Evolutionary conservation across 768 basidiomycete genomes (phyloP), one percentile per base, ranked within the genome.

Genomic region (Podaxis carcinomalis): DNA sequence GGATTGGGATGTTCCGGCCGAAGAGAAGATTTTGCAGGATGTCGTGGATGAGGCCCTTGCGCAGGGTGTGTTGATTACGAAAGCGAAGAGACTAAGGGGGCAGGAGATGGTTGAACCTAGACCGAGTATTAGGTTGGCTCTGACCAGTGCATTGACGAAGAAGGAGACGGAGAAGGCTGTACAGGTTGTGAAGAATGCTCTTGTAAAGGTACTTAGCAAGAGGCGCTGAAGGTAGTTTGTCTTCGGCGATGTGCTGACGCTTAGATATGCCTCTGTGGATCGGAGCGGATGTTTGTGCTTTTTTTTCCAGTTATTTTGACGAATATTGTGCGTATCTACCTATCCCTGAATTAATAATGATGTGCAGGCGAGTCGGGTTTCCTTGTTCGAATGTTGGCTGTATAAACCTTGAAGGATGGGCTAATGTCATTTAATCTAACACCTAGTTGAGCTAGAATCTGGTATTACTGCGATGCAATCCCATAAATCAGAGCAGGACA

Each of bases 101-200:
- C 95, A 97, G 74, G 96, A 99, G 79, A 76, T 84, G 64, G 77
- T 83, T 14, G 93, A 97, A 71, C 81, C 85, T 14, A 80, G 87
- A 50, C 94, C 97, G 39, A 92, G 90, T 66, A 86, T 98, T 62
- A 83, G 92, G 63, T 76, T 98, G n/a, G 88, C 89, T 23, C 75
- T 95, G 63, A 88, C 84, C 4, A 83, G 87, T 13, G 93, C 86
- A 13, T 72, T 98, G 65, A 87, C 87, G 25, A 89, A 80, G 81
- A 96, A 95, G 76, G 97, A 98, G 67, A 84, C 87, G 57, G 95
- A 97, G 80, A 95, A 93, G 78, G 91, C 95, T 2, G 85, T 87
- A 5, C 76, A 75, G 23, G 81, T 90, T 19, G 73, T 99, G 60
- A 92, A 89, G 76, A 78, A 79, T 32, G 88, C 88, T 40, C 75